Base-by-base conservation (phyloP, 495 filamentous ascomycete species). In the Talaromyces nanjingensis region DNA sequence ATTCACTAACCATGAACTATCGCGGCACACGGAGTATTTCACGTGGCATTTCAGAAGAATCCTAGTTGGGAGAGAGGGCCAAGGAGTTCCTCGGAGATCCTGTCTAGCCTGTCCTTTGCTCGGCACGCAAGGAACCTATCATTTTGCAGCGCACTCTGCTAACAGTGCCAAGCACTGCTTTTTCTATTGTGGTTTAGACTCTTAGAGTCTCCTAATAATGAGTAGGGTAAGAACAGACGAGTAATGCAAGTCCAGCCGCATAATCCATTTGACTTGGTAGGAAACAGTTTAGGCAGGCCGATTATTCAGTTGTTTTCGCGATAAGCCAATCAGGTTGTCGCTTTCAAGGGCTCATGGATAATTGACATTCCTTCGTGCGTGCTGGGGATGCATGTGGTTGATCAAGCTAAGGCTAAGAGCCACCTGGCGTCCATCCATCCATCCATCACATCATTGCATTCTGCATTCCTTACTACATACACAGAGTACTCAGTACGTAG, bases 71-170 rank as follows among this genome's bases (percentile, higher is more conserved):
- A 37, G 33, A 11, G 14, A n/a, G n/a, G n/a, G n/a, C n/a, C n/a
- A n/a, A n/a, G n/a, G n/a, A 42, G 14, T 20, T 56, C 53, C 53
- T 56, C 53, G 53, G 53, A 56, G 53, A 56, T 56, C 22, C 27
- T 16, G 49, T 54, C 18, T 54, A 54, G 18, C 24, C 49, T 8
- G 31, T 7, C 31, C 31, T 33, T 0, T 6, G 9, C 33, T 37
- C 33, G 9, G 31, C 31, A 53, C n/a, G 47, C 47, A 53, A 53
- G 47, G 47, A 24, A 24, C 49, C 49, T 54, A 54, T 24, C 49
- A 11, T 54, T 25, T 24, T 11, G 27, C 4, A 27, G 27, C 4
- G 27, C 3, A 25, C 25, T 3, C 2, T 25, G 3, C 2, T 25
- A 25, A 25, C 2, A 1, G 24, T 16, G 53, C 53, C 53, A 56